Conservation (phyloP, 257 asterid species). For the Penstemon davidsonii region DNA sequence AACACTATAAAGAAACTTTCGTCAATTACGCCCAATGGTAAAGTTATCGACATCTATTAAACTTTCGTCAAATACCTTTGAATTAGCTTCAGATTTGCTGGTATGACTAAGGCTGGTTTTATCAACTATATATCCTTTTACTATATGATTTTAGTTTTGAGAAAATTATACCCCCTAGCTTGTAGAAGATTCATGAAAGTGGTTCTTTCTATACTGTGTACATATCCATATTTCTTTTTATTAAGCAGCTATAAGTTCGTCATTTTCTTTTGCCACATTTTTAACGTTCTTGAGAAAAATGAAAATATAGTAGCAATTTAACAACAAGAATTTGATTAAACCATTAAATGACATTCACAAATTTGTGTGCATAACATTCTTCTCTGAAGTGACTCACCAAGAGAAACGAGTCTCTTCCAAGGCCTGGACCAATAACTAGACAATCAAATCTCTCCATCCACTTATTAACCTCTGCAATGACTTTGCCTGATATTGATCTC, state of each 20-base stretch:
- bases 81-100: background rate
- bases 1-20: background rate
- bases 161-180: background rate
- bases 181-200: background rate
- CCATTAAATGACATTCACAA: constrained; percentile 11
- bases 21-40: background rate
- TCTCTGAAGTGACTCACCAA: constrained; percentile 52
- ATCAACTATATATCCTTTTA: background rate
- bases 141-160: background rate
- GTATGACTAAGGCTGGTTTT: constrained; percentile 6
- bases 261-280: constrained; percentile 6
- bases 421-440: constrained; percentile 94
- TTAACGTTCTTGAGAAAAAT: background rate
- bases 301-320: background rate
- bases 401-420: constrained; percentile 93
- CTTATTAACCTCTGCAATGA: constrained; percentile 80
- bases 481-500: constrained; percentile 60
- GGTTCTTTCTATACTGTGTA: background rate
- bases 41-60: too few relatives aligned
- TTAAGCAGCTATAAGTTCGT: constrained; percentile 8
- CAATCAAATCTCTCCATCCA: constrained; percentile 99
- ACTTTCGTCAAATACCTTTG: too few relatives aligned
- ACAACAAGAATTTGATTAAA: background rate
- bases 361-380: constrained; percentile 16
- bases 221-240: background rate